A percentile compares a stretch with the other conserved stretches of the same genome.
Evolutionary conservation across 2,329 filamentous ascomycete species (phyloP).

Genomic region (Atkinsonella hypoxylon): DNA sequence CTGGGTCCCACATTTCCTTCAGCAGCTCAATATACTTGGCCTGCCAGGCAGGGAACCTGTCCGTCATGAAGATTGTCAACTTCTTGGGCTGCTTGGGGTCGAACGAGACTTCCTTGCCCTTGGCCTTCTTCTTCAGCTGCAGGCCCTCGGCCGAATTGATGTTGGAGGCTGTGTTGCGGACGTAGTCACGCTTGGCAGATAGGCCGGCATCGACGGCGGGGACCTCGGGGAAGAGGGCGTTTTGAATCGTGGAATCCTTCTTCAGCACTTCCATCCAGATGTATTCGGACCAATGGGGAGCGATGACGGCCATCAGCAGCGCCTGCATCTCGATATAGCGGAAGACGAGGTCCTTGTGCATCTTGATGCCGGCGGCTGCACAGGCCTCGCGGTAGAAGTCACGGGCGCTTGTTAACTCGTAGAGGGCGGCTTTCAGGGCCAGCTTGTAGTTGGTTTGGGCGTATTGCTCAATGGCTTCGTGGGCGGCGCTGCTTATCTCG

Average conservation of each 20-base stretch:
- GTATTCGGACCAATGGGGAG: slow-evolving; percentile 90
- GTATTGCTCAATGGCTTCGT: slow-evolving; percentile 70
- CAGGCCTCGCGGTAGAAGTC: slow-evolving; percentile 85
- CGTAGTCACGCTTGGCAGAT: slow-evolving; percentile 71
- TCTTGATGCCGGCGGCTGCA: slow-evolving; percentile 63
- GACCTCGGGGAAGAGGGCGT: slow-evolving; percentile 46
- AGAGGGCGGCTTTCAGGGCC: slow-evolving; percentile 76
- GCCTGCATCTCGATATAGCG: slow-evolving; percentile 82
- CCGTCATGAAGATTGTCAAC: slow-evolving; percentile 73
- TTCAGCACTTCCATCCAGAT: slow-evolving; percentile 87
- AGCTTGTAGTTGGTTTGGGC: slow-evolving; percentile 63
- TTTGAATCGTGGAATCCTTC: slow-evolving; percentile 65
- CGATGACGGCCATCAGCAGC: slow-evolving; percentile 68
- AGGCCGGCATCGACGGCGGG: slow-evolving; percentile 54
- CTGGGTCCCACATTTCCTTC: slow-evolving; percentile 53
- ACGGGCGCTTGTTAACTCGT: slow-evolving; percentile 79
- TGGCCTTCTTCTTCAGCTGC: slow-evolving; percentile 79
- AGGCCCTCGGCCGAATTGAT: slow-evolving; percentile 70
- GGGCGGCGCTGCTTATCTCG: slow-evolving; percentile 76
- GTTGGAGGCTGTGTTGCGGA: slow-evolving; percentile 61
- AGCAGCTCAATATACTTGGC: slow-evolving; percentile 78
- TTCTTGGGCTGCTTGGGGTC: slow-evolving; percentile 89
- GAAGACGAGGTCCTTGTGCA: slow-evolving; percentile 71
- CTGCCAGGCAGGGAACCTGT: slow-evolving; percentile 81
- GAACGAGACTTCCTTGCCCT: slow-evolving; percentile 76